Evolutionary conservation across 129 eudicot genomes (phyloP), one percentile per base, ranked within the genome.

Genomic region (Heracleum sosnowskyi): DNA sequence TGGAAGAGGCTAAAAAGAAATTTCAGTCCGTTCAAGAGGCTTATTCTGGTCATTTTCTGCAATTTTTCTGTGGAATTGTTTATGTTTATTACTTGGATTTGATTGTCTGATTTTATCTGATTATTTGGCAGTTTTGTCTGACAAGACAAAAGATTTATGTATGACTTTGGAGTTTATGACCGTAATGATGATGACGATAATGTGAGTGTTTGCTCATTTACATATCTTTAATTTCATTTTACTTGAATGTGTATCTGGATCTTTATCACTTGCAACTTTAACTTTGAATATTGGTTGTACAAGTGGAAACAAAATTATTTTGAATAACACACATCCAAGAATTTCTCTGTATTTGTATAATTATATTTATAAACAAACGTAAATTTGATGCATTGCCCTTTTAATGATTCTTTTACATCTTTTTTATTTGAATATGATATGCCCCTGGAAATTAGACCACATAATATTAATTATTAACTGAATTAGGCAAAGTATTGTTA

Each of bases 21-120:
- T 93, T 93, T 85, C 98, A 93, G 85, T 90, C 90, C 75, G 85
- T 93, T 77, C 98, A 93, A 75, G 86, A 93, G 76, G 98, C 98
- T 47, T 93, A 93, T 86, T 89, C 98, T 77, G 97, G 98, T 93
- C 83, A 63, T 75, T 28, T 79, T 82, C 28, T 35, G 5, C 4
- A 17, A 4, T 22, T 33, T 40, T 34, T 18, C 33, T 81, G 24
- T 77, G 20, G 16, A 70, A 60, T 73, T 34, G 47, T 41, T 18
- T 70, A 0, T 53, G 5, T 36, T 79, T 22, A 73, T 74, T 40
- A 60, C 20, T 9, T 26, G 41, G 62, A 75, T 46, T 49, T 20
- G 15, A 64, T 60, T 28, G 34, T 36, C 37, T 75, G n/a, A 53
- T 63, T 49, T n/a, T 29, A 35, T 62, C 63, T 69, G 36, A n/a